These are phyloP conservation scores for Cyanidiococcus yangmingshanensis DNA, from an alignment of 23 red algal species.

Conservation along the genomic window DNA sequence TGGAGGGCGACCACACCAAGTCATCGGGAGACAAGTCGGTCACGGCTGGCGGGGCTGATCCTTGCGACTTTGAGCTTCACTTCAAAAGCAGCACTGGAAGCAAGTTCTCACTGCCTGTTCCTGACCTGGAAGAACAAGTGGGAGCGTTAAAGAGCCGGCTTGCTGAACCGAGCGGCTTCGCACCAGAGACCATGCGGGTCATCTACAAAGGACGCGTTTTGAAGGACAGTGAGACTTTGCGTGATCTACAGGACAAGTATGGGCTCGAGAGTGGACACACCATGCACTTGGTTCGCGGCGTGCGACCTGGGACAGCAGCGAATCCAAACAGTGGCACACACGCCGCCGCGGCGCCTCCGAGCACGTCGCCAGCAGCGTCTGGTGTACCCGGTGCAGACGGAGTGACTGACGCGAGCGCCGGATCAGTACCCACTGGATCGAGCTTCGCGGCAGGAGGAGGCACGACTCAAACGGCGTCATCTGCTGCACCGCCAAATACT, in stretches of 20 bases:
- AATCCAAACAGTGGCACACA: constrained; percentile 6
- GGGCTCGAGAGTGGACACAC: constrained; percentile 80
- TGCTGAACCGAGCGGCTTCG: constrained; percentile 44
- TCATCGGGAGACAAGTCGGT: background rate
- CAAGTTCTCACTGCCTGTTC: constrained; percentile 66
- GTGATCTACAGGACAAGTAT: constrained; percentile 65
- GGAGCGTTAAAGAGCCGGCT: constrained; percentile 63
- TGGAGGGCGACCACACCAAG: background rate
- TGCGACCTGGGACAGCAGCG: constrained; percentile 14
- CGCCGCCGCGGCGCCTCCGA: background rate
- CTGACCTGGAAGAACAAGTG: constrained; percentile 56
- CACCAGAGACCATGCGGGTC: constrained; percentile 57
- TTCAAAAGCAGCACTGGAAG: constrained; percentile 73
- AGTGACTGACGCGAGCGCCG: constrained; percentile 15
- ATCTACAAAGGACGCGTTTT: constrained; percentile 96
- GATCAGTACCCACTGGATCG: background rate
- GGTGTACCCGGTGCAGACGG: background rate
- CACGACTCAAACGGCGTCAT: background rate
- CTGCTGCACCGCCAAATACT: background rate
- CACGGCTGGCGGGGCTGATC: constrained; percentile 1
- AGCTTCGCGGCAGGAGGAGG: background rate
- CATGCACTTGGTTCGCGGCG: constrained; percentile 86
- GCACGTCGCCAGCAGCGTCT: background rate
- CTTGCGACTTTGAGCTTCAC: constrained; percentile 20
- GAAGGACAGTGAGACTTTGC: constrained; percentile 70